A percentile compares a stretch with the other conserved stretches of the same genome.
phyloP scores from a whole-genome alignment of 306 rosid genomes.

The Vachellia pachyceras region DNA sequence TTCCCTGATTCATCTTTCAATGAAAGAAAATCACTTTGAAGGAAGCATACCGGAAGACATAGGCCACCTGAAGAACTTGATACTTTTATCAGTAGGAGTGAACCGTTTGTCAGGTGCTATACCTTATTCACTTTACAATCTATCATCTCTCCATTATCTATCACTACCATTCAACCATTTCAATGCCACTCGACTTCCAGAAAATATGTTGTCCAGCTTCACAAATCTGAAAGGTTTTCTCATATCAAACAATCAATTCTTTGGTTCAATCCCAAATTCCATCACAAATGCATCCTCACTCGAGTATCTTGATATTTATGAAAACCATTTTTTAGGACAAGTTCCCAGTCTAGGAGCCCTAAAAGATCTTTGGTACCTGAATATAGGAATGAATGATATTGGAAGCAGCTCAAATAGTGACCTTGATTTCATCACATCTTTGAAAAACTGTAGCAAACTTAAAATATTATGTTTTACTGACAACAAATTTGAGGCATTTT shows the following conservation, averaged over 20 bases:
- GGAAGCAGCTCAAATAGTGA: neutral
- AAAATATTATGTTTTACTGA: no score
- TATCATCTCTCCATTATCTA: neutral
- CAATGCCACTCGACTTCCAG: rapidly evolving
- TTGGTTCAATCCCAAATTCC: neutral
- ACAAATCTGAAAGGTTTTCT: no score
- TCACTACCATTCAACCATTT: no score
- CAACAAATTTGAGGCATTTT: neutral
- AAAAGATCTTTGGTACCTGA: no score
- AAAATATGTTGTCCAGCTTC: neutral
- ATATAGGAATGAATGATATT: no score
- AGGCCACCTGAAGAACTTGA: neutral
- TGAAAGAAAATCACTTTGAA: no score
- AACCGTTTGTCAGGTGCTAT: neutral
- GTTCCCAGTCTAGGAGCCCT: neutral
- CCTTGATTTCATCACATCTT: neutral
- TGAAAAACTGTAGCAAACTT: neutral
- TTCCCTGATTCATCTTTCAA: no score
- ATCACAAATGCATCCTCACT: neutral
- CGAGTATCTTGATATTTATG: neutral
- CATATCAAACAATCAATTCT: neutral
- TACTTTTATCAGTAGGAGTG: rapidly evolving
- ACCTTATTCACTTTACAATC: neutral
- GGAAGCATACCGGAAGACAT: no score
- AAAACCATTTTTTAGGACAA: neutral